Base-by-base conservation (phyloP, 805 yeast species). In the Starmerella potacharoeniae region DNA sequence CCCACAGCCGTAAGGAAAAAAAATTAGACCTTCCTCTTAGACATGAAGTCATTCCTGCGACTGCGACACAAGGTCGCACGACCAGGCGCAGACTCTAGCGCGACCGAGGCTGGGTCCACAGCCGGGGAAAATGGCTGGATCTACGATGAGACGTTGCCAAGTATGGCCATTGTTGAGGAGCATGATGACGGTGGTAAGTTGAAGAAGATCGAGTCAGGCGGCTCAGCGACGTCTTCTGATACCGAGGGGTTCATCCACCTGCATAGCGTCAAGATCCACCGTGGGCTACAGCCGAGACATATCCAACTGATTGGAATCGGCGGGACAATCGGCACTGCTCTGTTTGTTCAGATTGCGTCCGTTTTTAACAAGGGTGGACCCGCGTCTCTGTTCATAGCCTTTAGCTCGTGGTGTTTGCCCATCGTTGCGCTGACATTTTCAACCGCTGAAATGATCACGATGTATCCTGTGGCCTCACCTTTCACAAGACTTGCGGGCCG, bases 391-490 rank as follows among this genome's bases (percentile, higher is more conserved):
- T 68, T 86, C n/a, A 65, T 86, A 4, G 82, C 82, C 0, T 86
- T 83, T 64, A 66, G 78, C 1, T 54, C 82, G 14, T 84, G 91
- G 86, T 82, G 86, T 59, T 65, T 83, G 34, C 84, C 90, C 0
- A 79, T 86, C 42, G 72, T 84, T 48, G 72, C 78, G 56, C 78
- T 84, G 48, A 83, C 93, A 4, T 75, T 82, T 14, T 75, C 83
- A 8, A 81, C 84, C 5, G 95, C 91, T 2, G 95, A 86, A 64
- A 77, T 84, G 79, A 86, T 85, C 39, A 81, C 85, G 33, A 85
- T 82, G 62, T 71, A 83, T 44, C 95, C 95, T 2, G 75, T 85
- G 3, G 74, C 81, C 36, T 85, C 95, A 0, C 93, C 95, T 0
- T 86, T 86, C 63, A 78, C 86, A 54, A 70, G 86, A 37, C 69